Conservation (phyloP, 192 early-diverging fungal genomes). For the Mortierella antarctica region DNA sequence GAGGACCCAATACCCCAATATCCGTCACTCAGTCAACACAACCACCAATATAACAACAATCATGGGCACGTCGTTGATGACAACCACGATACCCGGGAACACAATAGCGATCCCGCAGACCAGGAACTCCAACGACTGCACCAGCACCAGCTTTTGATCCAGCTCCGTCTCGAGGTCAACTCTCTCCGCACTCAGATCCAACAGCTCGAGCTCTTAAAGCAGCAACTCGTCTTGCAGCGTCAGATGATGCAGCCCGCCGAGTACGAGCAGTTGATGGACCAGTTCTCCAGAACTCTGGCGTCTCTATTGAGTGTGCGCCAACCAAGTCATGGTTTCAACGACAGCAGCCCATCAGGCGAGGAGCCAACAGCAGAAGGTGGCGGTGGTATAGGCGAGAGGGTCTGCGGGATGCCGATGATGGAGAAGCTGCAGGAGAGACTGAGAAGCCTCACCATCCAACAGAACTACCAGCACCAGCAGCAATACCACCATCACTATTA, state of each 20-base stretch:
- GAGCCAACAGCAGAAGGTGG: constrained; percentile 6
- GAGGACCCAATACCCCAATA: constrained; percentile 31
- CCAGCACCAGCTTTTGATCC: constrained; percentile 39
- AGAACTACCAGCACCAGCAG: constrained; percentile 23
- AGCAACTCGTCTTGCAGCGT: constrained; percentile 34
- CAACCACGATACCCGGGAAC: background rate
- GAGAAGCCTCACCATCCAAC: constrained; percentile 28
- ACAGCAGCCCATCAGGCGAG: background rate
- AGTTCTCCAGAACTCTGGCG: constrained; percentile 33
- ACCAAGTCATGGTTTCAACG: constrained; percentile 16
- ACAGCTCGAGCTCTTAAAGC: constrained; percentile 35
- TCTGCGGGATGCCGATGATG: constrained; percentile 29
- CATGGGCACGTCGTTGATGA: background rate
- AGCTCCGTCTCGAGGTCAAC: constrained; percentile 42
- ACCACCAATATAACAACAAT: background rate
- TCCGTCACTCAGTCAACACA: constrained; percentile 1
- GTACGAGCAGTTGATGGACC: constrained; percentile 42
- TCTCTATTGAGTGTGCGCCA: constrained; percentile 23
- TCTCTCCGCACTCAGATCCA: constrained; percentile 31
- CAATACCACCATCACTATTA: constrained; percentile 1
- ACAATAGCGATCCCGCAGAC: background rate
- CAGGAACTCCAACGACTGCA: constrained; percentile 30
- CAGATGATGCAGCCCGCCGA: constrained; percentile 20
- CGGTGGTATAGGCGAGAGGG: background rate
- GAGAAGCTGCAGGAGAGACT: constrained; percentile 28